Evolutionary conservation across 164 flowering plant species (phyloP), one percentile per base, ranked within the genome.

Genomic region (Magnolia officinalis): DNA sequence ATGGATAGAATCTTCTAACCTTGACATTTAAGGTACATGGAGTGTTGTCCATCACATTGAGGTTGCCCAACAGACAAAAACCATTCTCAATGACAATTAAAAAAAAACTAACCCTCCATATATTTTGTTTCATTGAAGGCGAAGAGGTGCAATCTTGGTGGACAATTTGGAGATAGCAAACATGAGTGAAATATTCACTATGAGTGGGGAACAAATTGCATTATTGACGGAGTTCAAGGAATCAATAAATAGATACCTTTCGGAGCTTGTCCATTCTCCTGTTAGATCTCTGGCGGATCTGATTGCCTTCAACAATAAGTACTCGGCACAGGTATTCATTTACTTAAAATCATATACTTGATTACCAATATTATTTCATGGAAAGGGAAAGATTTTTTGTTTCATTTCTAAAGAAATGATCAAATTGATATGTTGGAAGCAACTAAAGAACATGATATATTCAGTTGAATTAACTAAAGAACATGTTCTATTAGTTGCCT

Each of bases 141-240:
- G 64, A 87, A 14, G 18, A 29, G 88, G 86, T 45, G 91, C 89
- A 52, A 72, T 75, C 31, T 11, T 90, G 64, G 78, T 90, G 7
- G 89, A 90, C 70, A 75, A 87, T 77, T 72, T 88, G 63, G 84
- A 81, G 69, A 84, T 87, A 72, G 71, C 81, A 10, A 77, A 87
- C 76, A 37, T 83, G 2, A 52, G 71, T 50, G 29, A 49, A 6
- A 82, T 90, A 19, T 8, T 14, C 8, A 7, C 0, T 24, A 2
- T 4, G 2, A 85, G 85, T 20, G 88, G 85, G 0, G 87, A 86
- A 79, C 49, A 6, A 0, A 50, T 58, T 11, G 88, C 85, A 10
- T 21, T 84, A 65, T 0, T 76, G 6, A 85, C 90, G 29, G 92
- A 92, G 79, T 89, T 90, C 82, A 90, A 90, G 80, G n/a, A 67